Evolutionary conservation across 495 filamentous ascomycete genomes (phyloP), one percentile per base, ranked within the genome.

Genomic region (Talaromyces adpressus): DNA sequence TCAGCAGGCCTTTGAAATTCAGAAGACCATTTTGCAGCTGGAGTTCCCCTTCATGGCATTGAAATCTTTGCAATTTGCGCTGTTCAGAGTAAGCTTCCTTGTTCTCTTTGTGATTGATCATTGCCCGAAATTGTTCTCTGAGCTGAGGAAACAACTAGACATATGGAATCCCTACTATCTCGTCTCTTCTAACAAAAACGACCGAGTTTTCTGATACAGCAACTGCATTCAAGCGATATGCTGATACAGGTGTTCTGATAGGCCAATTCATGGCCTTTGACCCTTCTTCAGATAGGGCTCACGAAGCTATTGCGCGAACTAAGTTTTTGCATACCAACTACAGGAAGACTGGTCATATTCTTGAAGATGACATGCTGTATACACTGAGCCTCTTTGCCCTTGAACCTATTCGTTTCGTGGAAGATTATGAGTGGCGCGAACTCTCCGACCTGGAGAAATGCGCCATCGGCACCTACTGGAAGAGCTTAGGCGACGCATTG

Each of bases 141-240:
- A 39, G 61, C 51, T 25, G 22, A 59, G 71, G 71, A n/a, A 66
- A 29, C 34, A 57, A 4, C 16, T 62, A 86, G 82, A 89, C 87
- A 14, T 90, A 90, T 64, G 86, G 84, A 12, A 83, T 90, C 53
- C 85, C 86, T 1, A 79, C 82, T 20, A 89, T 89, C 61, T 85
- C 83, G 4, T 69, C 68, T 29, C 69, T 89, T 0, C 78, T 90
- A 22, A 75, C 81, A 0, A 76, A 77, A 29, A 89, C 87, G 12
- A 79, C 73, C 36, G 80, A 89, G 62, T 80, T 91, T 54, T 80
- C 83, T 14, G 75, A 76, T 59, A 70, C 78, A 0, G 74, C 71
- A 5, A 84, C 74, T 6, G 82, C 84, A 3, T 71, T 79, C 0
- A 89, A 89, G 68, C 80, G 88, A 64, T 88, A 87, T 65, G 80